These are phyloP conservation scores for Otatea glauca DNA, from an alignment of 176 grass and related monocot genomes.

Conservation along the genomic window DNA sequence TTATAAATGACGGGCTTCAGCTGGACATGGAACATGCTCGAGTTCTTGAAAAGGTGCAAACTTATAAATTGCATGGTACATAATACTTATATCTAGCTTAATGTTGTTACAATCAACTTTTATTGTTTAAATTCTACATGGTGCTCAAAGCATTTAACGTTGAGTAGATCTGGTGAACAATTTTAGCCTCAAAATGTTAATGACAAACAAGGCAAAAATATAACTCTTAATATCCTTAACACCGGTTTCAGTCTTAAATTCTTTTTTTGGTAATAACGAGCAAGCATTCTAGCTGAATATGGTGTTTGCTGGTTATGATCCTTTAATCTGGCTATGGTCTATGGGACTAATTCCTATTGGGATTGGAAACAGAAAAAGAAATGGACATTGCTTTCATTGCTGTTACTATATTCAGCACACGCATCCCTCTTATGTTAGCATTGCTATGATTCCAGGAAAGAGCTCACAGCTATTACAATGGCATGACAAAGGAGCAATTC, in stretches of 20 bases:
- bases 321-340: background rate
- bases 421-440: constrained; percentile 12
- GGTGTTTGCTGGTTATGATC: constrained; percentile 20
- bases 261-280: background rate
- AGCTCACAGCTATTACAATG: constrained; percentile 75
- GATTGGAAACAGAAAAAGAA: constrained; percentile 22
- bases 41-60: constrained; percentile 72
- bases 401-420: constrained; percentile 17
- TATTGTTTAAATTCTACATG: background rate
- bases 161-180: background rate
- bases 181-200: background rate
- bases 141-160: background rate
- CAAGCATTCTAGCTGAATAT: background rate
- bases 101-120: background rate
- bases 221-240: background rate
- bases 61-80: constrained; percentile 11
- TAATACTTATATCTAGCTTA: background rate
- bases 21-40: constrained; percentile 70
- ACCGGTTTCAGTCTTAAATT: background rate
- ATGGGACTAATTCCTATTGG: background rate
- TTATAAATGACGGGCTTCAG: constrained; percentile 88
- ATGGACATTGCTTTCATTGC: background rate
- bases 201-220: constrained; percentile 1
- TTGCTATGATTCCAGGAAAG: constrained; percentile 68
- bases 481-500: constrained; percentile 97